Conservation (phyloP, 768 basidiomycete species). For the Tubosaeta sp. region DNA sequence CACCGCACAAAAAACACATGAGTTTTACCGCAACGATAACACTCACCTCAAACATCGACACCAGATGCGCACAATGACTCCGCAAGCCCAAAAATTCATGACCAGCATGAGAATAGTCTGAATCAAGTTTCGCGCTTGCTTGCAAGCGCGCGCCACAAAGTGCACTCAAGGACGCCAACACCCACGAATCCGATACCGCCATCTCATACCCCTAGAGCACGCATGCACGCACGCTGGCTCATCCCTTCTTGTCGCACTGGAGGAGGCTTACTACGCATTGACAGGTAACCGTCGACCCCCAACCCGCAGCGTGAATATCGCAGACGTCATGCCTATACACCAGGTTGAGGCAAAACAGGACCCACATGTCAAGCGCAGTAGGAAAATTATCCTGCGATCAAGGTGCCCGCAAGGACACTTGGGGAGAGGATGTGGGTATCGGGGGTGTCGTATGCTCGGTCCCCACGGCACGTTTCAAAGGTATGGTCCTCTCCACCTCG, state of each 20-base stretch:
- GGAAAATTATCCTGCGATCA: background rate
- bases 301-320: too few relatives aligned
- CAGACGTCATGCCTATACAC: too few relatives aligned
- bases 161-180: slow-evolving; percentile 25
- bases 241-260: background rate
- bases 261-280: too few relatives aligned
- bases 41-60: background rate
- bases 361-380: background rate
- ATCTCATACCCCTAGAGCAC: slow-evolving; percentile 18
- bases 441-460: slow-evolving; percentile 36
- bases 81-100: slow-evolving; percentile 11
- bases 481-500: slow-evolving; percentile 12
- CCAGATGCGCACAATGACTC: background rate
- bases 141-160: slow-evolving; percentile 21
- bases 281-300: too few relatives aligned
- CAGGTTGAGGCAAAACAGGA: background rate
- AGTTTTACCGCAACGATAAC: background rate
- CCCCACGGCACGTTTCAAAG: slow-evolving; percentile 58
- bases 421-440: slow-evolving; percentile 12
- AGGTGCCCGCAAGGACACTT: slow-evolving; percentile 14
- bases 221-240: background rate
- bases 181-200: slow-evolving; percentile 1
- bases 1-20: background rate
- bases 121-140: slow-evolving; percentile 27
- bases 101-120: slow-evolving; percentile 32